Base-by-base conservation (phyloP, 2,329 filamentous ascomycete species). In the Talaromyces sp. region DNA sequence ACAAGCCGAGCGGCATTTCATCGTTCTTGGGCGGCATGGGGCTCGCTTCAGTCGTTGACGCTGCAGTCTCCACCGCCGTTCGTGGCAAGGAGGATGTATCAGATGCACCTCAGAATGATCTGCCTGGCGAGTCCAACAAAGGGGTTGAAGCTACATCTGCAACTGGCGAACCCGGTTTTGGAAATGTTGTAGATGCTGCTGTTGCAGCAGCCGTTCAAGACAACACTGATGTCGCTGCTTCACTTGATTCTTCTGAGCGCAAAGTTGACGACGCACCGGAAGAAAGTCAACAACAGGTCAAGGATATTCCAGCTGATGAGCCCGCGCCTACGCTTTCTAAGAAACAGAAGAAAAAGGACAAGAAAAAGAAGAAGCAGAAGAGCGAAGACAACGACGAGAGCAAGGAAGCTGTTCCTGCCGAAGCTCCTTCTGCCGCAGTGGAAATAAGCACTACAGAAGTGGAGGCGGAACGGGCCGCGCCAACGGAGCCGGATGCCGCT, bases 61-160 rank as follows among this genome's bases (percentile, higher is more conserved):
- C 67, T 4, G 68, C 71, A 60, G 66, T 70, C 19, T 65, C 66
- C 57, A 66, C 68, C 32, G 64, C 66, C 22, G 64, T 60, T 13
- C 32, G 44, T 33, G 22, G 36, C 1, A 57, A 54, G 30, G 56
- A 60, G 32, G 59, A 64, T 19, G 59, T 63, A 32, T 25, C 49
- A 19, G 33, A 56, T 32, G 42, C 51, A 13, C 13, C 62, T 22
- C 55, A 62, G 27, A 17, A 52, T n/a, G 39, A 49, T 17, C 30
- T 15, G 25, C 19, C 49, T 30, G 27, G 47, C n/a, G 54, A 56
- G 27, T 47, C 44, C 13, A 51, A 7, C 13, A 44, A 56, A 17
- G 19, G 53, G 19, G n/a, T 49, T 4, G 33, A n/a, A 10, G 22
- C n/a, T n/a, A 22, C 44, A 10, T 39, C 47, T 15, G 47, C 42